Percentiles rank a stretch among this genome's conserved stretches.
phyloP scores from a whole-genome alignment of 1,284 basidiomycete genomes.

The Cystobasidium slooffiae region DNA sequence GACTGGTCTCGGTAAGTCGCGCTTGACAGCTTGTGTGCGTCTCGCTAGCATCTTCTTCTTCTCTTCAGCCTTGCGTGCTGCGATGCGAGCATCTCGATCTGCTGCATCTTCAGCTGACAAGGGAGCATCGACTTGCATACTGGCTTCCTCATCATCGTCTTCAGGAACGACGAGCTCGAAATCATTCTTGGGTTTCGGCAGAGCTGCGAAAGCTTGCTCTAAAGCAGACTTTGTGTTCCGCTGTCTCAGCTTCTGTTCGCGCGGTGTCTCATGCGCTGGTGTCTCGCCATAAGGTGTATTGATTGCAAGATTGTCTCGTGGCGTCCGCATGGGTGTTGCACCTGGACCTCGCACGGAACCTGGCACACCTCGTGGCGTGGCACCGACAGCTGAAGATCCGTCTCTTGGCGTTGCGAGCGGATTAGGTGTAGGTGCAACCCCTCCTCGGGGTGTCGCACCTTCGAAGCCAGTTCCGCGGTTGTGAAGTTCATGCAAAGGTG shows the following conservation, averaged over 20 bases:
- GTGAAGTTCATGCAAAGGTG: conserved; percentile 75
- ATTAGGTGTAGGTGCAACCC: conserved; percentile 89
- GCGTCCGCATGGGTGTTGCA: conserved; percentile 83
- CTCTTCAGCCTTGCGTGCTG: conserved; percentile 73
- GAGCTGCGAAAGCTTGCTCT: conserved; percentile 75
- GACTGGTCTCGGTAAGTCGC: conserved; percentile 80
- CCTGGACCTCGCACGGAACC: conserved; percentile 59
- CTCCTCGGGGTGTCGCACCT: conserved; percentile 85
- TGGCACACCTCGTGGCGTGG: conserved; percentile 65
- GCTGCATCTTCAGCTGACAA: conserved; percentile 83
- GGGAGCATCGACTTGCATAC: conserved; percentile 51
- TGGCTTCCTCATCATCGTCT: conserved; percentile 65
- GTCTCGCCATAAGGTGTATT: conserved; percentile 65
- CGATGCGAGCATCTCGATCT: conserved; percentile 81
- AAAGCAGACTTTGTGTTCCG: conserved; percentile 73
- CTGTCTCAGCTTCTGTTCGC: conserved; percentile 69
- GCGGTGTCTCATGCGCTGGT: conserved; percentile 69
- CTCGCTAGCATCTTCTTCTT: conserved; percentile 76
- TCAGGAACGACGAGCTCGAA: conserved; percentile 93
- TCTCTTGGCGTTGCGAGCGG: conserved; percentile 84
- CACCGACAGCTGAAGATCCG: conserved; percentile 62
- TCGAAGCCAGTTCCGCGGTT: conserved; percentile 83
- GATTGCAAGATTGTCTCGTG: conserved; percentile 88
- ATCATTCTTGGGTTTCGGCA: conserved; percentile 96
- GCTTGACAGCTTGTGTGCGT: conserved; percentile 79